Percentiles rank a stretch among this genome's conserved stretches.
Evolutionary conservation across 108 stramenopile species (phyloP).

Genomic region (Schizochytrium sp.): DNA sequence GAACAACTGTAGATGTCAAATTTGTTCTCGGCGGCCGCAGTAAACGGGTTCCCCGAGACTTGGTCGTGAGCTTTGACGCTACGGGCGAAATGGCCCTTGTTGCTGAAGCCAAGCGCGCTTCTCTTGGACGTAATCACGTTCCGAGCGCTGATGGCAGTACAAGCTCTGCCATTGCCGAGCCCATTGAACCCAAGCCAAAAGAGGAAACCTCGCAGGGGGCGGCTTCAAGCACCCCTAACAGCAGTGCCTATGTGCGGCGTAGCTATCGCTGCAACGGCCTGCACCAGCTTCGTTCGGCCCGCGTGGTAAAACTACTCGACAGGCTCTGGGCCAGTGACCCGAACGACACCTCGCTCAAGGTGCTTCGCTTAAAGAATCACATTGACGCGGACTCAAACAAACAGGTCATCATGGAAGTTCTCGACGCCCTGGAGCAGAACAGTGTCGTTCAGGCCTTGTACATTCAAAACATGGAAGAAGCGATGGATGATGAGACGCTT

Average conservation of each 20-base stretch:
- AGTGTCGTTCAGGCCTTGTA: not conserved
- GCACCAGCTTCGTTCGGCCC: not conserved
- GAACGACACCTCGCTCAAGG: not conserved
- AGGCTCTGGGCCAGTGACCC: not conserved
- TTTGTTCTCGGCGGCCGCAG: not conserved
- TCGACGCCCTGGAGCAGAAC: not conserved
- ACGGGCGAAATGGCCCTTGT: not conserved
- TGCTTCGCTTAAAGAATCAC: not conserved
- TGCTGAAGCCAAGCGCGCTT: not conserved
- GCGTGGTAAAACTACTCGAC: not conserved
- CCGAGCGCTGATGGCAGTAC: not conserved
- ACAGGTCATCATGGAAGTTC: not conserved
- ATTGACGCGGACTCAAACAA: conserved; percentile 3
- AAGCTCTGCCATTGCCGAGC: not conserved
- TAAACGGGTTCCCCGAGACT: not conserved
- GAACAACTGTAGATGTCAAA: not conserved
- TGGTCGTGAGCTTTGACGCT: not conserved
- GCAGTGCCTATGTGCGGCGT: not conserved
- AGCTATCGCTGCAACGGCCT: not conserved
- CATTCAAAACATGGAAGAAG: conserved; percentile 21
- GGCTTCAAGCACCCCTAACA: not conserved
- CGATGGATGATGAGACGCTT: not conserved
- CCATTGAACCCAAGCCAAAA: not conserved
- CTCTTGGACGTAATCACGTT: not conserved
- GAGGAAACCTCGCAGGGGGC: not conserved